A percentile compares a stretch with the other conserved stretches of the same genome.
Evolutionary conservation across 2,329 filamentous ascomycete species (phyloP).

Genomic region (Albifimbria verrucaria): DNA sequence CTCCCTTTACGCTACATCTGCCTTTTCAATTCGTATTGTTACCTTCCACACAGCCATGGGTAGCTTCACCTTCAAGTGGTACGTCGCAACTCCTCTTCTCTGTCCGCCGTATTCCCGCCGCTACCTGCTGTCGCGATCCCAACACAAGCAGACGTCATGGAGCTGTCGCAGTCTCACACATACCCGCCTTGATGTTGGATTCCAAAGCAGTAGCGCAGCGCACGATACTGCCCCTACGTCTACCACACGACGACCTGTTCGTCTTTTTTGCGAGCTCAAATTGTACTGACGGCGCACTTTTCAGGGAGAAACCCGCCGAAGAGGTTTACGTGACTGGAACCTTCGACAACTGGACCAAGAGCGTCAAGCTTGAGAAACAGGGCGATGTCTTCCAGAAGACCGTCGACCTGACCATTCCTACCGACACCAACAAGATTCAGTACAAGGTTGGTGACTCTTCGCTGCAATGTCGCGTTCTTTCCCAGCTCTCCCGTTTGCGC

Average conservation of each 20-base stretch:
- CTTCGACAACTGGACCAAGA: constrained; percentile 92
- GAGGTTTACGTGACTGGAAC: constrained; percentile 94
- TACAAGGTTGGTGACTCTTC: constrained; percentile 74
- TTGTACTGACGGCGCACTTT: constrained; percentile 4
- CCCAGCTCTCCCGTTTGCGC: no score
- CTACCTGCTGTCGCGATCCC: background rate
- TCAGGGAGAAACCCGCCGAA: constrained; percentile 77
- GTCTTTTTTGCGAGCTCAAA: background rate
- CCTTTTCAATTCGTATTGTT: constrained; percentile 10
- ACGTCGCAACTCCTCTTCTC: constrained; percentile 29
- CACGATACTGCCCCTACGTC: no score
- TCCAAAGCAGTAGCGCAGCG: no score
- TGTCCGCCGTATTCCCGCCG: constrained; percentile 15
- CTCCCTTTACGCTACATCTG: background rate
- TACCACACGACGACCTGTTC: background rate
- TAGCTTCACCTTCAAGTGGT: constrained; percentile 70
- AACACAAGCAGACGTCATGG: background rate
- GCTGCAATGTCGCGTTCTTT: constrained; percentile 7
- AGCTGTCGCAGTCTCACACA: background rate
- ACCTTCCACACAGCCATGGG: constrained; percentile 47
- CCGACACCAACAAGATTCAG: constrained; percentile 68
- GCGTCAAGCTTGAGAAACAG: constrained; percentile 74
- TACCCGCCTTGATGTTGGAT: background rate
- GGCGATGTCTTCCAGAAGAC: constrained; percentile 75
- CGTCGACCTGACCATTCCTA: constrained; percentile 61